Base-by-base conservation (phyloP, 768 basidiomycete genomes). In the Pisolithus albus region DNA sequence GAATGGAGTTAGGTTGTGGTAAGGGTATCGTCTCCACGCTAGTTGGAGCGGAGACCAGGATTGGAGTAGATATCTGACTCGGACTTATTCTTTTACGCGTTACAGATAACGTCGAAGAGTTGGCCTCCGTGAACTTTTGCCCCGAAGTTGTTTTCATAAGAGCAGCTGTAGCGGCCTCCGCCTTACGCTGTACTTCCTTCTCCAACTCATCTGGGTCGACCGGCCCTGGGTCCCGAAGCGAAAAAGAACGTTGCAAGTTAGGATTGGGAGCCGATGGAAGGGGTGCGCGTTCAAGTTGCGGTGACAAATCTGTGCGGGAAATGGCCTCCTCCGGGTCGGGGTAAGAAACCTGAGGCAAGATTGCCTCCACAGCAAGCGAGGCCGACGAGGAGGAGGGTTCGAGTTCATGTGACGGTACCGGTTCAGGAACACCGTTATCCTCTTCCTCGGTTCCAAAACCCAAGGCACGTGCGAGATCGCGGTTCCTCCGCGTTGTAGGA, bases 391-490 rank as follows among this genome's bases (percentile, higher is more conserved):
- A 56, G 23, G 64, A 61, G 41, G 65, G 61, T 26, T 62, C 62
- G n/a, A 60, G 62, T 43, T 52, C 50, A 46, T 46, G 34, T 39
- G 57, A 53, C 30, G 54, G 46, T 45, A 61, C 56, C 38, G 67
- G 58, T 18, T 55, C 56, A 15, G 63, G 34, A 32, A 64, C 55
- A 21, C 23, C 56, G 15, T 50, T 42, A 34, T 67, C 60, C 30
- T 62, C 61, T 24, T 70, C 73, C 50, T 77, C 75, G 16, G 61
- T 66, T 16, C 85, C 87, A 58, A 91, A 89, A 15, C 66, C 66
- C 39, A 92, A 69, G 16, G 82, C 83, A 51, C 84, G 83, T 2
- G 88, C 84, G n/a, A 92, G 75, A 61, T 86, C 85, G 56, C 84
- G 74, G 56, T 85, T 83, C 49, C 82, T 76, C 51, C 82, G 81